Percentiles rank a stretch among this genome's conserved stretches.
Conservation (phyloP, 2,329 filamentous ascomycete genomes). For the Fusarium sp. region DNA sequence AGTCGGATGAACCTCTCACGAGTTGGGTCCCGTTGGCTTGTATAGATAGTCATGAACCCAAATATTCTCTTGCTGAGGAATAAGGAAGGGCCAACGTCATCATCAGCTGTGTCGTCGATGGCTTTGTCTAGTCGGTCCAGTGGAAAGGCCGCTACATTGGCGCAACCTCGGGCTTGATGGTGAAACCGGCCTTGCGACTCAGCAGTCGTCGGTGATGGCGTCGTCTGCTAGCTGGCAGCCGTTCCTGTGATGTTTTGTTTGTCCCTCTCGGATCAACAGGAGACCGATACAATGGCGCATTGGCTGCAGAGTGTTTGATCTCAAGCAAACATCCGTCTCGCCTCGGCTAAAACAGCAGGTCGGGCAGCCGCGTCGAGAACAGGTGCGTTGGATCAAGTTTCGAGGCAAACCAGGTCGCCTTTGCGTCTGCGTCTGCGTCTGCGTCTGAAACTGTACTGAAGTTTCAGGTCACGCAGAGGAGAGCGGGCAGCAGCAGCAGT, state of each 20-base stretch:
- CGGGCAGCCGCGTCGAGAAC: slow-evolving; percentile 28
- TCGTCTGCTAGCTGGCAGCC: slow-evolving; percentile 2
- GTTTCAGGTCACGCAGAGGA: slow-evolving; percentile 36
- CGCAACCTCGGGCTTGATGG: slow-evolving; percentile 8
- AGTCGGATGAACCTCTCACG: slow-evolving; percentile 1
- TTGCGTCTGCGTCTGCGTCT: not conserved
- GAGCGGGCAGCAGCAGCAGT: slow-evolving; percentile 29
- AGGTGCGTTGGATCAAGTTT: slow-evolving; percentile 23
- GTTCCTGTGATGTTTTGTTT: slow-evolving; percentile 2
- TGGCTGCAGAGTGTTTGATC: not conserved
- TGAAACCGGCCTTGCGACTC: slow-evolving; percentile 1
- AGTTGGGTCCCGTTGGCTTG: slow-evolving; percentile 2
- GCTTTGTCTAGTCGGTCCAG: slow-evolving; percentile 4
- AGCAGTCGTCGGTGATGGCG: slow-evolving; percentile 9
- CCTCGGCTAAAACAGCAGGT: slow-evolving; percentile 16
- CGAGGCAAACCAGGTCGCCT: slow-evolving; percentile 11
- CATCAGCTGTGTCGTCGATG: slow-evolving; percentile 24
- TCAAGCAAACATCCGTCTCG: slow-evolving; percentile 1
- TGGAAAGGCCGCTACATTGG: slow-evolving; percentile 2
- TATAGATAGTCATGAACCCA: not conserved
- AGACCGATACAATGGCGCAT: not conserved
- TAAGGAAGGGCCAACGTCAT: slow-evolving; percentile 19
- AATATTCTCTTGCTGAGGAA: slow-evolving; percentile 12
- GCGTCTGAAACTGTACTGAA: slow-evolving; percentile 17
- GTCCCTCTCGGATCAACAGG: not conserved